Conservation (phyloP, 2,329 filamentous ascomycete genomes). For the Colletotrichum echinochloae region DNA sequence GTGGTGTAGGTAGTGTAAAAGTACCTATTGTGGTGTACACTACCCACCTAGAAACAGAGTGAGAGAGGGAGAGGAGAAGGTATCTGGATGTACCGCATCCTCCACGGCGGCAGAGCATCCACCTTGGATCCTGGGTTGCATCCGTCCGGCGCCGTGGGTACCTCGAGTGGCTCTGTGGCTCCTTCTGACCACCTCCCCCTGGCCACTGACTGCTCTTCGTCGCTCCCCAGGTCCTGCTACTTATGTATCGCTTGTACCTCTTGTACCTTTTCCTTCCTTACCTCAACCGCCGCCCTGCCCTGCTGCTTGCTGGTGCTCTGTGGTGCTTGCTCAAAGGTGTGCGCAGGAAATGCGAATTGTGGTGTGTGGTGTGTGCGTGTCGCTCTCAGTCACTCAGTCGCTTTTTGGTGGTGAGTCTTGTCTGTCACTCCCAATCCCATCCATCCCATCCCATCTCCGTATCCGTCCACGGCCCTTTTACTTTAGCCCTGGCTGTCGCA, state of each 20-base stretch:
- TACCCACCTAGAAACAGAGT: constrained; percentile 1
- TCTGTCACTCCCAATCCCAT: constrained; percentile 31
- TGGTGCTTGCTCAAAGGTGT: constrained; percentile 16
- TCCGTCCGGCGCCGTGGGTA: constrained; percentile 37
- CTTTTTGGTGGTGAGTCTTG: constrained; percentile 5
- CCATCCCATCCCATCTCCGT: constrained; percentile 41
- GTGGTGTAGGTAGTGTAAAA: neutral
- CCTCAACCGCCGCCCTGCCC: neutral
- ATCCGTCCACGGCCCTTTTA: constrained; percentile 46
- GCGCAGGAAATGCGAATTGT: neutral
- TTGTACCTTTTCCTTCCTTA: neutral
- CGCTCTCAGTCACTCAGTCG: constrained; percentile 22
- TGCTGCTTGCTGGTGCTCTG: neutral
- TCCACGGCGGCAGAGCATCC: neutral
- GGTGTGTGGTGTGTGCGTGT: constrained; percentile 25
- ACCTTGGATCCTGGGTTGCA: constrained; percentile 33
- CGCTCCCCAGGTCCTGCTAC: constrained; percentile 26
- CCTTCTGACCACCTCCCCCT: constrained; percentile 8
- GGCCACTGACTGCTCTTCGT: constrained; percentile 19
- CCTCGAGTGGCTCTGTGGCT: constrained; percentile 7
- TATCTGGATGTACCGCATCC: constrained; percentile 5
- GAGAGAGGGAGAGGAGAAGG: constrained; percentile 1
- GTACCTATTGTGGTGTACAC: no score
- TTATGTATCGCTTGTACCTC: constrained; percentile 27
- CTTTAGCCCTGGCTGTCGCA: constrained; percentile 37